These are phyloP conservation scores for Populus hybrid DNA, from an alignment of 441 rosid species.

Conservation along the genomic window DNA sequence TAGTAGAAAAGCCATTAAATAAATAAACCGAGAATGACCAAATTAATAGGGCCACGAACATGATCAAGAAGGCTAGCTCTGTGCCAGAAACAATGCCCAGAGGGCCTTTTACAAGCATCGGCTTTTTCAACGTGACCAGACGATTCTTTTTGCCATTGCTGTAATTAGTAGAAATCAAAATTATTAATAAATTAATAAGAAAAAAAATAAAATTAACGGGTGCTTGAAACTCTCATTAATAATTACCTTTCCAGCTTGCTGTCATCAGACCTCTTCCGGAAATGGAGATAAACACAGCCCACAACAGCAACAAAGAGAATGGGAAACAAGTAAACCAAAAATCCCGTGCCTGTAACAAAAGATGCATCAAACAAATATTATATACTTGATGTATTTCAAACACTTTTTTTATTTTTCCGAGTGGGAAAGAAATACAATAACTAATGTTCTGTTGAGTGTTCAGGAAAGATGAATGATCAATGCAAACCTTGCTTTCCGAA, in stretches of 20 bases:
- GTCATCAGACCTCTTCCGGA: constrained; percentile 18
- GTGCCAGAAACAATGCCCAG: constrained; percentile 44
- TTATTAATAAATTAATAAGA: too few species aligned
- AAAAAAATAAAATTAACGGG: too few species aligned
- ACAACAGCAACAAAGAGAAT: constrained; percentile 42
- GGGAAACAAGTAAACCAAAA: constrained; percentile 39
- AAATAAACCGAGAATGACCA: constrained; percentile 49
- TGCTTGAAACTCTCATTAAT: neutral
- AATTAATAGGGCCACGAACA: constrained; percentile 41
- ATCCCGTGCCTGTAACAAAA: constrained; percentile 26
- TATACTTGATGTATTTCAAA: neutral
- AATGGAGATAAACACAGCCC: constrained; percentile 49
- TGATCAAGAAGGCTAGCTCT: constrained; percentile 37
- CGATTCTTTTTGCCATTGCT: neutral
- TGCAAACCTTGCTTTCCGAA: constrained; percentile 41
- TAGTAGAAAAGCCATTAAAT: constrained; percentile 12
- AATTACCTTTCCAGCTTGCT: neutral
- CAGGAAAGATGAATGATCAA: neutral
- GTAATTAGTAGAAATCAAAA: neutral
- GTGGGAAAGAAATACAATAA: too few species aligned
- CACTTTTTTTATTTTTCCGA: too few species aligned
- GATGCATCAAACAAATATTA: neutral
- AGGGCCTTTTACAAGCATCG: constrained; percentile 45
- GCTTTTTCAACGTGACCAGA: constrained; percentile 26
- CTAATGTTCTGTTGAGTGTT: neutral